Conservation (phyloP, 2,329 filamentous ascomycete species). For the Curvularia sp. region DNA sequence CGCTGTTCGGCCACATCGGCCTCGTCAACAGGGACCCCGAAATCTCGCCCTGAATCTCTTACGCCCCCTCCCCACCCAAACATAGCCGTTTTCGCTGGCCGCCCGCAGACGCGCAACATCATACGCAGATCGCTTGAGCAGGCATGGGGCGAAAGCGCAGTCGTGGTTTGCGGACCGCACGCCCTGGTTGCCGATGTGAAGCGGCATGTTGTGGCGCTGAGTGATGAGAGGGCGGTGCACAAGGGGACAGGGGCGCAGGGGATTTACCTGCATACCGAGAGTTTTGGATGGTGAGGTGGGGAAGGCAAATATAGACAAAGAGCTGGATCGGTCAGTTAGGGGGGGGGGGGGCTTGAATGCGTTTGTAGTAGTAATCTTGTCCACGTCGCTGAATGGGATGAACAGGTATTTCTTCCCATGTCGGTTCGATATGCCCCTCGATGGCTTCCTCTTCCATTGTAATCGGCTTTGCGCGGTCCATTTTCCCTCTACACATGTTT, state of each 20-base stretch:
- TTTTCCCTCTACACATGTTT: not conserved
- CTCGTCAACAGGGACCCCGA: not conserved
- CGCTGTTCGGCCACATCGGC: constrained; percentile 21
- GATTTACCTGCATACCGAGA: constrained; percentile 66
- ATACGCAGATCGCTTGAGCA: constrained; percentile 64
- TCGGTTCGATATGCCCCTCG: not conserved
- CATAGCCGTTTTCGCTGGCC: constrained; percentile 56
- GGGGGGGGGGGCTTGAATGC: not conserved
- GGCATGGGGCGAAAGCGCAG: constrained; percentile 67
- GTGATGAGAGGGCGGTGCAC: constrained; percentile 71
- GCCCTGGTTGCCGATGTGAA: constrained; percentile 64
- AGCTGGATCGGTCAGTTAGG: not conserved
- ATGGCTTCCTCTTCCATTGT: not conserved
- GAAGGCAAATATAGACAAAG: not conserved
- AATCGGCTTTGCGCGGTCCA: not conserved
- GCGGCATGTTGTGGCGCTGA: constrained; percentile 62
- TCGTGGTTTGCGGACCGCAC: constrained; percentile 67
- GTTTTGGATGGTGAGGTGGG: constrained; percentile 50
- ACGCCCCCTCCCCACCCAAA: constrained; percentile 40
- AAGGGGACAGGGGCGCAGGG: constrained; percentile 72
- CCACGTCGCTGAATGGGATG: not conserved
- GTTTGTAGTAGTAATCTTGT: not conserved
- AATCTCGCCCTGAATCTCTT: constrained; percentile 17
- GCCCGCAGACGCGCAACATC: constrained; percentile 61
- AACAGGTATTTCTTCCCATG: not conserved